Evolutionary conservation across 2,329 filamentous ascomycete genomes (phyloP).

Genomic region (Ambrosiella beaveri): DNA sequence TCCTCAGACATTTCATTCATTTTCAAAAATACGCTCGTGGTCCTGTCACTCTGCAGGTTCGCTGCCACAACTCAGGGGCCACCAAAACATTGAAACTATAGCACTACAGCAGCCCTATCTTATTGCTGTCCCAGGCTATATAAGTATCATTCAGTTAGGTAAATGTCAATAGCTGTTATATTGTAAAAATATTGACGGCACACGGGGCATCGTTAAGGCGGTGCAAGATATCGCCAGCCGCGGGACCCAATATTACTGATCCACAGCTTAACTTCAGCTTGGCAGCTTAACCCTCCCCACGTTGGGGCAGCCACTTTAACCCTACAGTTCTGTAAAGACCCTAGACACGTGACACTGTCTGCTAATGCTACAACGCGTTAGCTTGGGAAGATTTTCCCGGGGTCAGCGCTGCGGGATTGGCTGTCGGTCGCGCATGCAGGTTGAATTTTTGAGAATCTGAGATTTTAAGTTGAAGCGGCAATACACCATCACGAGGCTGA

Average conservation of each 20-base stretch:
- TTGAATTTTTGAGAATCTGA: too few species aligned
- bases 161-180: too few species aligned
- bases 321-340: background rate
- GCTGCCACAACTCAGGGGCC: background rate
- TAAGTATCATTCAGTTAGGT: too few species aligned
- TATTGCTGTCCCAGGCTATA: too few species aligned
- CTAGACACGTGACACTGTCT: background rate
- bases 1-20: background rate
- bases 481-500: too few species aligned
- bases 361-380: too few species aligned
- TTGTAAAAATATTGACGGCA: too few species aligned
- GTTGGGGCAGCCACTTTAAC: background rate
- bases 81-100: background rate
- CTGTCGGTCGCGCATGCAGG: too few species aligned
- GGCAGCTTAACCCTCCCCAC: background rate
- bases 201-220: background rate
- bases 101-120: background rate
- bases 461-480: too few species aligned
- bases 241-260: background rate
- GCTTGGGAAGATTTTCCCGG: too few species aligned
- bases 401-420: too few species aligned
- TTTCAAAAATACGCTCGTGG: background rate
- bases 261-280: background rate
- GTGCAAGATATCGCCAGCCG: background rate
- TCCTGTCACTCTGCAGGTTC: background rate